Percentiles rank a stretch among this genome's conserved stretches.
Evolutionary conservation across 768 basidiomycete species (phyloP).

Genomic region (Kwoniella sp.): DNA sequence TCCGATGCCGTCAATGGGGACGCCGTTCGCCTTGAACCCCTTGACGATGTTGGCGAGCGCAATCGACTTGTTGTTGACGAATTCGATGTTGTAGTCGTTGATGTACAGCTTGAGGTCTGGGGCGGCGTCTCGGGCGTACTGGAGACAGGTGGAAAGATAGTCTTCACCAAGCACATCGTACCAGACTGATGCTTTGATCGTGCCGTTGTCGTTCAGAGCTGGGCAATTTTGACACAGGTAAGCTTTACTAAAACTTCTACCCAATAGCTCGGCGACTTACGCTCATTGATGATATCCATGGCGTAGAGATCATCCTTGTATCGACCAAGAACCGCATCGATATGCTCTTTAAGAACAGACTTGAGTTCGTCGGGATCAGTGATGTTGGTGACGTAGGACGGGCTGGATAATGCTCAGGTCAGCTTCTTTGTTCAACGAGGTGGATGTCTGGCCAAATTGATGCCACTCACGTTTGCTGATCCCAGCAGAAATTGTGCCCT

Average conservation of each 20-base stretch:
- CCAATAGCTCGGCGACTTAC: constrained; percentile 27
- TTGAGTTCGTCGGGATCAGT: constrained; percentile 44
- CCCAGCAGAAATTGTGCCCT: constrained; percentile 44
- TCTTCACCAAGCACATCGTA: constrained; percentile 46
- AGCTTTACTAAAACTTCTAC: background rate
- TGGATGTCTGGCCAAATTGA: too few species aligned
- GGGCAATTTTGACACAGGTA: too few species aligned
- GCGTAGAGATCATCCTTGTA: constrained; percentile 39
- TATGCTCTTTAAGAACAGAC: constrained; percentile 34
- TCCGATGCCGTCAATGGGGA: constrained; percentile 45
- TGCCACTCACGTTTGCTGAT: constrained; percentile 28
- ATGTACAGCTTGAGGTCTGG: constrained; percentile 47
- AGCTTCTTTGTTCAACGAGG: background rate
- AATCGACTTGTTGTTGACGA: constrained; percentile 45
- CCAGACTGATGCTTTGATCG: constrained; percentile 38
- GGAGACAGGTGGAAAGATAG: constrained; percentile 32
- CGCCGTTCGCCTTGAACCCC: constrained; percentile 31
- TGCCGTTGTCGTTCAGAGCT: constrained; percentile 48
- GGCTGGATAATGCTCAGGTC: constrained; percentile 28
- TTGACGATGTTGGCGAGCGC: constrained; percentile 32
- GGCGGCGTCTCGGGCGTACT: constrained; percentile 42
- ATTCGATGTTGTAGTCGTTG: constrained; percentile 54
- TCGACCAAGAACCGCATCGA: constrained; percentile 43
- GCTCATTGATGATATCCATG: constrained; percentile 49
- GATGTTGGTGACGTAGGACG: constrained; percentile 44